Evolutionary conservation across 495 filamentous ascomycete species (phyloP), one percentile per base, ranked within the genome.

Genomic region (Staphylotrichum longicolle): DNA sequence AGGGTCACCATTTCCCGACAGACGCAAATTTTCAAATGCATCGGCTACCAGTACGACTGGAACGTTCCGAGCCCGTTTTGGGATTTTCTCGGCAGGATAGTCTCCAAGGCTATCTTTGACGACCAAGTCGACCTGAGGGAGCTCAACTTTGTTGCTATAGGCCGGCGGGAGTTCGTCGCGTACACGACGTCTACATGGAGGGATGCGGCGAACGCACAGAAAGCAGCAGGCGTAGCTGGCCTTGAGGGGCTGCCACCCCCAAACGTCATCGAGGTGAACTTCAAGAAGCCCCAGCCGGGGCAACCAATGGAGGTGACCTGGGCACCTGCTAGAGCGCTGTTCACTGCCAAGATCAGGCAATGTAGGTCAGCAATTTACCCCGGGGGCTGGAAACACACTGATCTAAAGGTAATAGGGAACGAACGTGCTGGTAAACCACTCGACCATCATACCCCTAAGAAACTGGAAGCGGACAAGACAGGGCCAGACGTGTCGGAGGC

Each of bases 31-130:
- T 50, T 58, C 46, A 37, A 37, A 42, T 58, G 12, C 8, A 40
- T 58, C 46, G 56, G 56, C 35, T 58, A 50, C 46, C 35, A 58
- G 46, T 58, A 58, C 56, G 56, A 58, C 56, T 58, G 56, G 56
- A 11, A 49, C 35, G 7, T 30, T 14, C 56, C 56, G 46, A 20
- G 45, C 15, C 56, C 56, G 8, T 58, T 58, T 48, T 58, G 56
- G 56, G 33, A 58, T 58, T 58, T 58, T 7, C 56, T 50, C 46
- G 46, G 56, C 27, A 58, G 46, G 56, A 50, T 58, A 42, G 56
- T 42, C 7, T 2, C 45, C 46, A 58, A 58, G 45, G 46, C 45
- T 10, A 10, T 58, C 10, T 58, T 58, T 33, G 56, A 58, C 56
- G 33, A 58, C 56, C 47, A 50, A 33, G 20, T 37, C 27, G 56